phyloP scores from a whole-genome alignment of 208 protist species.

The Tritrichomonas musculus region DNA sequence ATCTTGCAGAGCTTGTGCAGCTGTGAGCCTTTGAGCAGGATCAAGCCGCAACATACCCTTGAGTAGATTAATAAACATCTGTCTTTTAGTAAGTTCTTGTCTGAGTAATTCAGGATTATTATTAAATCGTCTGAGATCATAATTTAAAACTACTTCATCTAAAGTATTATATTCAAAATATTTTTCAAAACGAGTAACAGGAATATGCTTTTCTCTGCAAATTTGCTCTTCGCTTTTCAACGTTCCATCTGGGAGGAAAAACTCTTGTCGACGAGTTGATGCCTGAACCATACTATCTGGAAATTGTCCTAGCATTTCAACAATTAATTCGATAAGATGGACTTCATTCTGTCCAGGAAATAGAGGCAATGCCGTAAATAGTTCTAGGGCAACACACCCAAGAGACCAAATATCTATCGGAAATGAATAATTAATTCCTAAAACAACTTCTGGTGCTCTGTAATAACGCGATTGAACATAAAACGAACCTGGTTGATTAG shows the following conservation, averaged over 20 bases:
- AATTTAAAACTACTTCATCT: neutral
- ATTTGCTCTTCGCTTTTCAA: neutral
- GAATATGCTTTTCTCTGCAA: neutral
- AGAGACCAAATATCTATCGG: conserved; percentile 80
- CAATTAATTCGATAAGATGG: neutral
- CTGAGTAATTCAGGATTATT: neutral
- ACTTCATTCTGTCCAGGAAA: conserved; percentile 80
- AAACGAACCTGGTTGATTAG: conserved; percentile 66
- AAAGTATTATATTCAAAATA: neutral
- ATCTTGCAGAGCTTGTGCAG: neutral
- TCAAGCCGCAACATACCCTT: neutral
- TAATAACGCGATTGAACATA: conserved; percentile 86
- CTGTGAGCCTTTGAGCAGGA: neutral
- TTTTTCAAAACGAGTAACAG: neutral
- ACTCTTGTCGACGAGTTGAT: neutral
- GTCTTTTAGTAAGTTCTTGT: neutral
- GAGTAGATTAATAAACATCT: neutral
- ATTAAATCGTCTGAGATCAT: neutral
- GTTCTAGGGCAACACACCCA: conserved; percentile 92
- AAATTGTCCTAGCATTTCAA: neutral
- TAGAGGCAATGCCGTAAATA: conserved; percentile 87
- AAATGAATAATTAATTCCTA: conserved; percentile 25
- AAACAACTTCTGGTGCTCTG: conserved; percentile 73
- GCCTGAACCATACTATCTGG: neutral
- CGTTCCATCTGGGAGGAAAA: neutral